Percentiles rank a stretch among this genome's conserved stretches.
These are phyloP conservation scores for Discostella stelligeroides DNA, from an alignment of 108 stramenopile genomes.

Conservation along the genomic window DNA sequence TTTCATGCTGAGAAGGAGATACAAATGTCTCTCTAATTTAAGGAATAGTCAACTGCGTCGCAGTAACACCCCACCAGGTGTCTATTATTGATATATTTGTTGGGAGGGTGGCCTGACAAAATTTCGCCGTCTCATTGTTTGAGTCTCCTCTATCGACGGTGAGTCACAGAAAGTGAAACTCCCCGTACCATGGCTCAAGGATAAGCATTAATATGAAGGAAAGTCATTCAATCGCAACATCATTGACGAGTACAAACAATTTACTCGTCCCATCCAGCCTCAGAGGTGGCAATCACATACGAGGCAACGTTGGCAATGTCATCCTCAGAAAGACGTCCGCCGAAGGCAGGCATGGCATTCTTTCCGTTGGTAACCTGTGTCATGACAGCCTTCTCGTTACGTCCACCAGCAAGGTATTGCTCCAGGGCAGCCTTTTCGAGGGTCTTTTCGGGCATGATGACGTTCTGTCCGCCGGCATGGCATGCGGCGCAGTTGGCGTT, in stretches of 20 bases:
- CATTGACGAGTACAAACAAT: slow-evolving; percentile 11
- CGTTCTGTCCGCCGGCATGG: slow-evolving; percentile 94
- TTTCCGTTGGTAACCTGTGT: slow-evolving; percentile 95
- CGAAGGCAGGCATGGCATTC: slow-evolving; percentile 97
- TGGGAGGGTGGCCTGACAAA: neutral
- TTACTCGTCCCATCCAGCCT: slow-evolving; percentile 80
- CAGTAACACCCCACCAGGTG: slow-evolving; percentile 10
- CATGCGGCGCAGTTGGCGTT: slow-evolving; percentile 95
- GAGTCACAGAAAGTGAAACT: neutral
- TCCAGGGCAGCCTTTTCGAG: slow-evolving; percentile 92
- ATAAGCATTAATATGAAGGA: neutral
- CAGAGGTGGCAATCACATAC: slow-evolving; percentile 84
- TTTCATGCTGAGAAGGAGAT: no score
- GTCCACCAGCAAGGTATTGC: slow-evolving; percentile 86
- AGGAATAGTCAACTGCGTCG: slow-evolving; percentile 11
- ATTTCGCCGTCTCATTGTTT: neutral
- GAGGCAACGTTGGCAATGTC: slow-evolving; percentile 90
- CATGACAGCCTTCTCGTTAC: slow-evolving; percentile 78
- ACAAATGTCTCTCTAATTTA: neutral
- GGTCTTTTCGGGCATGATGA: slow-evolving; percentile 95
- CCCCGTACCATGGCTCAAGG: neutral
- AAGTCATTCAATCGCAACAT: neutral
- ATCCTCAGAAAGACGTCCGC: slow-evolving; percentile 90
- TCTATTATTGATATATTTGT: slow-evolving; percentile 1
- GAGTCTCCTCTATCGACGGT: neutral